Percentiles rank a stretch among this genome's conserved stretches.
These are phyloP conservation scores for Earliella scabrosa DNA, from an alignment of 1,284 basidiomycete species.

Conservation along the genomic window DNA sequence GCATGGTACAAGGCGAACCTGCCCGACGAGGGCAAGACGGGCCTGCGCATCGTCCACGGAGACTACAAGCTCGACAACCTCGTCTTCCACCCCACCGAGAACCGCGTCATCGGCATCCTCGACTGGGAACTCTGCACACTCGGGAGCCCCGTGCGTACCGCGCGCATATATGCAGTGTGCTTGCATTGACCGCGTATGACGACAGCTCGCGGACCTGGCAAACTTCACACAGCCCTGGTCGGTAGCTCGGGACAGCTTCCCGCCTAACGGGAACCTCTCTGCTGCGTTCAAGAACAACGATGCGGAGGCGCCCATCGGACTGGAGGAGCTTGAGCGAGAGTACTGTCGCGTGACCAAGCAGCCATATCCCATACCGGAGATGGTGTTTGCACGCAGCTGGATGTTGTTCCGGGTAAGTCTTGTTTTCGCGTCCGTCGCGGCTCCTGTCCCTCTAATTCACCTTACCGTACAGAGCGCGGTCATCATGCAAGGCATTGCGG, in stretches of 20 bases:
- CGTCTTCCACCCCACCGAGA: slow-evolving; percentile 92
- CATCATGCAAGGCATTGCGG: slow-evolving; percentile 93
- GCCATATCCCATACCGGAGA: slow-evolving; percentile 74
- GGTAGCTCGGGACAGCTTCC: slow-evolving; percentile 49
- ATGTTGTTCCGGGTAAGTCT: slow-evolving; percentile 80
- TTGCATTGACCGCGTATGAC: background rate
- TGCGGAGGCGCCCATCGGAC: slow-evolving; percentile 62
- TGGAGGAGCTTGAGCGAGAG: slow-evolving; percentile 76
- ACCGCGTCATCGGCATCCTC: slow-evolving; percentile 90
- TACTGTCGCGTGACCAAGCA: slow-evolving; percentile 69
- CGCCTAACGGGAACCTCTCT: slow-evolving; percentile 19
- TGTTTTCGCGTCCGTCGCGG: background rate
- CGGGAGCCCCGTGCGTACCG: slow-evolving; percentile 73
- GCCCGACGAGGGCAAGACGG: slow-evolving; percentile 75
- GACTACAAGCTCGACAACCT: slow-evolving; percentile 98
- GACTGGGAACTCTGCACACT: slow-evolving; percentile 98
- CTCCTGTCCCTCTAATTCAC: background rate
- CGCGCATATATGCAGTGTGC: background rate
- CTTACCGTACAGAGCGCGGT: slow-evolving; percentile 65
- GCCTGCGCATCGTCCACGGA: slow-evolving; percentile 87
- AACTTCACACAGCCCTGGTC: slow-evolving; percentile 90
- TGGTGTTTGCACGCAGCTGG: slow-evolving; percentile 85
- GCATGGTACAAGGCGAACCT: slow-evolving; percentile 78
- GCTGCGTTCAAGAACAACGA: slow-evolving; percentile 68
- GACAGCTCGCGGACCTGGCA: slow-evolving; percentile 89